A percentile compares a stretch with the other conserved stretches of the same genome.
Evolutionary conservation across 768 basidiomycete species (phyloP).

Genomic region (Mycena pura): DNA sequence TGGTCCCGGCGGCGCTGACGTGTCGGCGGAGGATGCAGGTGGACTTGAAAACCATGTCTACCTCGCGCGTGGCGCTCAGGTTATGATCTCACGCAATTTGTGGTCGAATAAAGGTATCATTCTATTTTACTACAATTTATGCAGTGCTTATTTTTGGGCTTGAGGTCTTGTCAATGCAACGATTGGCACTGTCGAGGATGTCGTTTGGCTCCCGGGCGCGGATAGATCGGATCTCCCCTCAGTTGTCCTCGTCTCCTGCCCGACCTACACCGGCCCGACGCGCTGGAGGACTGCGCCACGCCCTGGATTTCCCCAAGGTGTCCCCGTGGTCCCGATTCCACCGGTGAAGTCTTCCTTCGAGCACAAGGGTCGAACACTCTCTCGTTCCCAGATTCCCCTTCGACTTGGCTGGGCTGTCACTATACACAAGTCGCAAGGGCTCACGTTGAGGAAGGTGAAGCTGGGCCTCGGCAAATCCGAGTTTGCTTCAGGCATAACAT

Average conservation of each 20-base stretch:
- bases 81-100: constrained; percentile 16
- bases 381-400: constrained; percentile 51
- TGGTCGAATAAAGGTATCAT: constrained; percentile 16
- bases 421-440: constrained; percentile 79
- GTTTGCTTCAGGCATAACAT: constrained; percentile 25
- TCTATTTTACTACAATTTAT: background rate
- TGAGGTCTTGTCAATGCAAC: constrained; percentile 25
- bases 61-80: constrained; percentile 5
- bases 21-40: background rate
- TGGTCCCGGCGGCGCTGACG: background rate
- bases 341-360: constrained; percentile 21
- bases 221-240: constrained; percentile 18
- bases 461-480: constrained; percentile 55
- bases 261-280: constrained; percentile 26
- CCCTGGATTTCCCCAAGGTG: constrained; percentile 10
- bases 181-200: constrained; percentile 17
- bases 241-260: constrained; percentile 26
- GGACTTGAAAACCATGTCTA: constrained; percentile 1
- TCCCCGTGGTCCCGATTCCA: constrained; percentile 26
- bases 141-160: too few species aligned
- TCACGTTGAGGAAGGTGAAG: constrained; percentile 70
- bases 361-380: background rate
- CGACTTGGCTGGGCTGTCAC: constrained; percentile 77
- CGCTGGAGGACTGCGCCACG: constrained; percentile 15
- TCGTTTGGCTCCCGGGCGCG: constrained; percentile 21